Conservation (phyloP, 345 rosid genomes). For the Dipteronia dyeriana region DNA sequence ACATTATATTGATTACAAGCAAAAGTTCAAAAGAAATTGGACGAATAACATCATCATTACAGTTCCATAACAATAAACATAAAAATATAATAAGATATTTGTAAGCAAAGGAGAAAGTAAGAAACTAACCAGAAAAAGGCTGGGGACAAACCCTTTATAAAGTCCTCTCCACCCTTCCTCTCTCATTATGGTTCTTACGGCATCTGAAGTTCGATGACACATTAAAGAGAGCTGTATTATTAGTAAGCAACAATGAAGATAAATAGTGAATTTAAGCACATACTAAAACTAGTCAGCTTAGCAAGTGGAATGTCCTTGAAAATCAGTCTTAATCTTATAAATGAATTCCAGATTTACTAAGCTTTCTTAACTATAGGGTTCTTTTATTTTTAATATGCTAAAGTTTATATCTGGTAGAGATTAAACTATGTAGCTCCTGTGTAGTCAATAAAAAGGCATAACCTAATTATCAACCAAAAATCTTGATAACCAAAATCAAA, state of each 20-base stretch:
- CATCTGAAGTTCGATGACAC: slow-evolving; percentile 51
- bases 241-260: slow-evolving; percentile 15
- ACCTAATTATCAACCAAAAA: background rate
- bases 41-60: background rate
- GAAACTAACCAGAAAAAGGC: slow-evolving; percentile 73
- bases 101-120: slow-evolving; percentile 1
- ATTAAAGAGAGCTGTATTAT: background rate
- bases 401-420: background rate
- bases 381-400: background rate
- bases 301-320: background rate
- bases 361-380: background rate
- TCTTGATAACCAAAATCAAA: background rate
- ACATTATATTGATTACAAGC: background rate
- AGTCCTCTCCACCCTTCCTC: slow-evolving; percentile 93
- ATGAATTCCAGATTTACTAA: background rate
- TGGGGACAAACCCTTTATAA: slow-evolving; percentile 80
- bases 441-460: background rate
- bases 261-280: background rate
- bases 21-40: background rate
- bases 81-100: background rate
- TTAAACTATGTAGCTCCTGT: background rate
- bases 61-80: too few relatives aligned
- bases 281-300: background rate
- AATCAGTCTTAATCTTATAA: background rate
- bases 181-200: slow-evolving; percentile 78